phyloP scores from a whole-genome alignment of 139 green algal genomes.

The Tetraselmis striata region DNA sequence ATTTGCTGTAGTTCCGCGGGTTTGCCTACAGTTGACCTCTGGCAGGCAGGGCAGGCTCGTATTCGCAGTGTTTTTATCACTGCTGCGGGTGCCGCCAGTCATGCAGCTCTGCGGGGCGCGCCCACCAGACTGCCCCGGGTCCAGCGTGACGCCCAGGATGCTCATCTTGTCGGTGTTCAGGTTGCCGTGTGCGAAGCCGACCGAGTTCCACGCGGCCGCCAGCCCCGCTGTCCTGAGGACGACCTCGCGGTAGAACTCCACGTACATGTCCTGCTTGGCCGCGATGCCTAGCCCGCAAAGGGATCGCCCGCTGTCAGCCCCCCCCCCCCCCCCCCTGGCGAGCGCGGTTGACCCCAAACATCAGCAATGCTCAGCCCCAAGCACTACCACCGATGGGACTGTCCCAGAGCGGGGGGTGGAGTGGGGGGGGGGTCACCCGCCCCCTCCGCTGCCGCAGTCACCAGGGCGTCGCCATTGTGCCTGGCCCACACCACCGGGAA shows the following conservation, averaged over 20 bases:
- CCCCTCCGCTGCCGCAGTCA: background rate
- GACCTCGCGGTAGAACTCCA: slow-evolving; percentile 1
- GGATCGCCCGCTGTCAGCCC: background rate
- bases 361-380: too few relatives aligned
- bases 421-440: too few relatives aligned
- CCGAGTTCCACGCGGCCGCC: background rate
- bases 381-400: too few relatives aligned
- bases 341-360: background rate
- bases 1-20: too few relatives aligned
- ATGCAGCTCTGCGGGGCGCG: too few relatives aligned
- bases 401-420: too few relatives aligned
- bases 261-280: background rate
- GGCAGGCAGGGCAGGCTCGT: too few relatives aligned
- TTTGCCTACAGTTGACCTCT: too few relatives aligned
- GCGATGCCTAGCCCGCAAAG: background rate
- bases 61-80: too few relatives aligned
- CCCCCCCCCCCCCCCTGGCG: too few relatives aligned
- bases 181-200: slow-evolving; percentile 4
- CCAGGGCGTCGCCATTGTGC: background rate
- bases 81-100: too few relatives aligned
- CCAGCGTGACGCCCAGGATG: background rate
- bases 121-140: too few relatives aligned
- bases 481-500: background rate
- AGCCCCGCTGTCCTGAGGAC: slow-evolving; percentile 3
- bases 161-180: slow-evolving; percentile 13